These are phyloP conservation scores for Lecanoromycetidae sp. DNA, from an alignment of 2,329 filamentous ascomycete genomes.

Conservation along the genomic window DNA sequence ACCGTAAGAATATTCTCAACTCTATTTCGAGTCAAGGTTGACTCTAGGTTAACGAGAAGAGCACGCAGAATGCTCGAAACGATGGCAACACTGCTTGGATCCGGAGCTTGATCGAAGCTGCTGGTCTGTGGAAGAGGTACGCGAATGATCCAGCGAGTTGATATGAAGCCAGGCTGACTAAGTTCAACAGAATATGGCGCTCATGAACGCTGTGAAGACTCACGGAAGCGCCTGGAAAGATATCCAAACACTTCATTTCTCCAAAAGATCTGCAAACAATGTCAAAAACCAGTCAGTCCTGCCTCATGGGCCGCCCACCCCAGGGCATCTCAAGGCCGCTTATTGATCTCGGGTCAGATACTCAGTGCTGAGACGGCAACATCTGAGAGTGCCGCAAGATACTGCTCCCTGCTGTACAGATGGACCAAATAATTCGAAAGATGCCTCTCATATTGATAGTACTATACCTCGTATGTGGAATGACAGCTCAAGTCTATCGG, in stretches of 20 bases:
- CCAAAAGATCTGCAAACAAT: conserved; percentile 6
- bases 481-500: too few species aligned
- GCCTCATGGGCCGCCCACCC: background rate
- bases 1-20: background rate
- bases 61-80: conserved; percentile 1
- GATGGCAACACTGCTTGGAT: conserved; percentile 2
- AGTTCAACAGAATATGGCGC: background rate
- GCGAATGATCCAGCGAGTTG: background rate
- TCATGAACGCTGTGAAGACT: conserved; percentile 2
- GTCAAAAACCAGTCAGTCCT: conserved; percentile 6
- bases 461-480: too few species aligned
- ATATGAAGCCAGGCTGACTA: too few species aligned
- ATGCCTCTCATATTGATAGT: too few species aligned
- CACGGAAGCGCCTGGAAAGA: conserved; percentile 10
- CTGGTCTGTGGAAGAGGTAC: background rate
- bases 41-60: too few species aligned
- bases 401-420: too few species aligned
- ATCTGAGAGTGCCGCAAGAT: too few species aligned
- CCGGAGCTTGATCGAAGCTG: conserved; percentile 1
- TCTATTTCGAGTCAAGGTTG: background rate
- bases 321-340: background rate
- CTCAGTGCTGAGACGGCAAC: too few species aligned
- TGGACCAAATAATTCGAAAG: too few species aligned
- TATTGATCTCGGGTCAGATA: background rate
- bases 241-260: conserved; percentile 7